These are phyloP conservation scores for Tolypocladium paradoxum DNA, from an alignment of 2,329 filamentous ascomycete species.

Conservation along the genomic window DNA sequence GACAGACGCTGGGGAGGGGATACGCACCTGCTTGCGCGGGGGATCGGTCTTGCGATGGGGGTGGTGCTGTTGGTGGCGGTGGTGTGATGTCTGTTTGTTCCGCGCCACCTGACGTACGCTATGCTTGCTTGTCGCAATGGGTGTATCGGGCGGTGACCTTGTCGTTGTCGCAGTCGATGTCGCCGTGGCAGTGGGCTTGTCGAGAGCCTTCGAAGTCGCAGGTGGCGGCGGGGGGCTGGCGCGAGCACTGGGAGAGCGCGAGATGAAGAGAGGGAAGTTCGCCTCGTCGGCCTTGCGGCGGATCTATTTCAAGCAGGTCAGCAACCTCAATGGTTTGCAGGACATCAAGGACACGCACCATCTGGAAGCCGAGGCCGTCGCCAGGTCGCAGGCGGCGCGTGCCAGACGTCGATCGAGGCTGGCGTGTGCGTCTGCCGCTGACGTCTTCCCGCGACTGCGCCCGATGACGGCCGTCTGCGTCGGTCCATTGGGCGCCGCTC, in stretches of 20 bases:
- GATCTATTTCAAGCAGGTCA: not conserved
- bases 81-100: not conserved
- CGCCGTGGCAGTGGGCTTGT: not conserved
- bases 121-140: not conserved
- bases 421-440: not conserved
- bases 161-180: not conserved
- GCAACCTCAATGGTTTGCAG: not conserved
- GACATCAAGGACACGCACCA: not conserved
- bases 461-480: not conserved
- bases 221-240: not conserved
- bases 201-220: not conserved
- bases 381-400: constrained; percentile 1
- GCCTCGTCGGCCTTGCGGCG: not conserved
- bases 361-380: constrained; percentile 4
- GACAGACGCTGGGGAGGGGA: not conserved
- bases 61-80: not conserved
- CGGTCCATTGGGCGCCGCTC: not conserved
- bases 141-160: too few relatives aligned
- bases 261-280: constrained; percentile 1
- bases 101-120: not conserved
- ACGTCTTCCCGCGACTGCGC: too few relatives aligned
- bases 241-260: not conserved
- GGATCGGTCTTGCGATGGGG: not conserved
- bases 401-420: not conserved
- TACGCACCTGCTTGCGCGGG: not conserved